These are phyloP conservation scores for Penicillium nucicola DNA, from an alignment of 495 filamentous ascomycete genomes.

Conservation along the genomic window DNA sequence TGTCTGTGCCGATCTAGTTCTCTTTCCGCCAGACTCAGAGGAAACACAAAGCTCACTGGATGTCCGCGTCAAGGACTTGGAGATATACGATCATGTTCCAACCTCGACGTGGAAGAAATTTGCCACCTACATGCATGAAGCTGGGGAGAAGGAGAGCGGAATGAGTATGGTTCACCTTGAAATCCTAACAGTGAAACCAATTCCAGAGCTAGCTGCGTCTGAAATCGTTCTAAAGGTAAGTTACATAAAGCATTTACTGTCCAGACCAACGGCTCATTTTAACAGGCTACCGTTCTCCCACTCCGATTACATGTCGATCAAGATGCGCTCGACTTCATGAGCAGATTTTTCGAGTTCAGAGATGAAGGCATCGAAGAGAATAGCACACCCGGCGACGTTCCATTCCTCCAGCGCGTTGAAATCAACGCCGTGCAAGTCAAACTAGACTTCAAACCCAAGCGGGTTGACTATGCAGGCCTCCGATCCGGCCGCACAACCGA, in stretches of 20 bases:
- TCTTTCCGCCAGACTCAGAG: conserved; percentile 71
- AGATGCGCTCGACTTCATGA: conserved; percentile 96
- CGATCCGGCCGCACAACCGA: conserved; percentile 98
- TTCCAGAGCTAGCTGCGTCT: conserved; percentile 77
- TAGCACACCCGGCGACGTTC: conserved; percentile 60
- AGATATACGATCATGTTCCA: conserved; percentile 90
- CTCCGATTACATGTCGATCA: conserved; percentile 94
- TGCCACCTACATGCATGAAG: conserved; percentile 86
- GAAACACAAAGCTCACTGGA: conserved; percentile 87
- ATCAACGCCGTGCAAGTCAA: conserved; percentile 77
- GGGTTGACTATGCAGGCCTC: conserved; percentile 89
- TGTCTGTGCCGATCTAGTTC: conserved; percentile 76
- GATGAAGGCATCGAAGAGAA: conserved; percentile 62
- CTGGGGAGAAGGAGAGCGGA: conserved; percentile 76
- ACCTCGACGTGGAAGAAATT: conserved; percentile 99
- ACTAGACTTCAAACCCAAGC: conserved; percentile 96
- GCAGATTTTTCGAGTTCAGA: conserved; percentile 95
- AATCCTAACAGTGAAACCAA: conserved; percentile 79
- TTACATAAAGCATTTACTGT: not conserved
- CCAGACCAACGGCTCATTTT: conserved; percentile 1
- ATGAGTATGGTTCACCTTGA: conserved; percentile 89
- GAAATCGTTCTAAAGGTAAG: conserved; percentile 82
- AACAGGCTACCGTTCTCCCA: conserved; percentile 73
- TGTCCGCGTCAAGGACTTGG: conserved; percentile 74
- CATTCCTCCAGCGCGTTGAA: conserved; percentile 88